Evolutionary conservation across 2,329 filamentous ascomycete genomes (phyloP).

Genomic region (Aspergillus sp.): DNA sequence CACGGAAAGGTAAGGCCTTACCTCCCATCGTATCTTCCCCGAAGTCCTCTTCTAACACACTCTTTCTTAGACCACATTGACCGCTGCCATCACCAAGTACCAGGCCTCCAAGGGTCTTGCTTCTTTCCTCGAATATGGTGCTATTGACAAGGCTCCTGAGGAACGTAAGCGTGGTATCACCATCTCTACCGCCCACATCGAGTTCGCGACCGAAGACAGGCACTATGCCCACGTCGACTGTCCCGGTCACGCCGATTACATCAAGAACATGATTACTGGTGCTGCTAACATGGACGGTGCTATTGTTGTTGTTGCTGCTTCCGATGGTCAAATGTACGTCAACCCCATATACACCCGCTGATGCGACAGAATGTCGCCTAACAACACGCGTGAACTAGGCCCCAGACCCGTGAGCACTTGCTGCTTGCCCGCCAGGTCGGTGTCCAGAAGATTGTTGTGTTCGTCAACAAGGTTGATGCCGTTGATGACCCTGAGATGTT

Average conservation of each 20-base stretch:
- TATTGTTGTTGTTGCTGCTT: constrained; percentile 97
- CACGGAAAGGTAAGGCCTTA: constrained; percentile 80
- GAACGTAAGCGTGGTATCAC: constrained; percentile 99
- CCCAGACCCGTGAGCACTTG: constrained; percentile 97
- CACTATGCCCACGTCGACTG: constrained; percentile 99
- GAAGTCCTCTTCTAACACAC: constrained; percentile 16
- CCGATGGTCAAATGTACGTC: constrained; percentile 88
- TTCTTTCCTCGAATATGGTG: constrained; percentile 93
- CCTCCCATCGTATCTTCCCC: constrained; percentile 1
- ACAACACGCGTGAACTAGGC: constrained; percentile 48
- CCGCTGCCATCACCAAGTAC: constrained; percentile 97
- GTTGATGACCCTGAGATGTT: constrained; percentile 99
- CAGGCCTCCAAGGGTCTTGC: constrained; percentile 93
- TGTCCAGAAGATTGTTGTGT: constrained; percentile 97
- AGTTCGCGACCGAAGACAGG: constrained; percentile 89
- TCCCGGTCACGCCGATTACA: constrained; percentile 99
- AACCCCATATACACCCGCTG: background rate
- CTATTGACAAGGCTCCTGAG: constrained; percentile 98
- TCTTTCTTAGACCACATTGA: constrained; percentile 79
- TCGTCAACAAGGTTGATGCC: constrained; percentile 99
- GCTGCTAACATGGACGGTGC: constrained; percentile 99
- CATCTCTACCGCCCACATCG: constrained; percentile 97
- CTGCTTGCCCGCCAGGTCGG: constrained; percentile 97
- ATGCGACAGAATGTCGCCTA: constrained; percentile 15
- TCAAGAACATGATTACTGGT: constrained; percentile 99